These are phyloP conservation scores for Betula pendula DNA, from an alignment of 306 rosid genomes.

Conservation along the genomic window DNA sequence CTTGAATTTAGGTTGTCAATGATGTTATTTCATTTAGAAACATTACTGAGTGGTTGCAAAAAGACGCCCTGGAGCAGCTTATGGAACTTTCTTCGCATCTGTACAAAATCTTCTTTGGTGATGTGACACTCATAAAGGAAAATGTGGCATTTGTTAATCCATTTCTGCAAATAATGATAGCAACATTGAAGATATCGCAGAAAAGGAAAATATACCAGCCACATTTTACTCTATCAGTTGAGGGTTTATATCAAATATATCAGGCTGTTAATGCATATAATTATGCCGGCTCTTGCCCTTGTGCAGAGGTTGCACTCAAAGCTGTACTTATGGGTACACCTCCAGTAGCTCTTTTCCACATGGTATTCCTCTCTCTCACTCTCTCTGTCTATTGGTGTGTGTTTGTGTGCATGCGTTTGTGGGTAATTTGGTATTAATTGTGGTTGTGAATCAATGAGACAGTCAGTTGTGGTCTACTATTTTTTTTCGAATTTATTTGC, in stretches of 20 bases:
- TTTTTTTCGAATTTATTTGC: neutral
- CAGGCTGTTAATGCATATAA: slow-evolving; percentile 37
- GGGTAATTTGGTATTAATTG: neutral
- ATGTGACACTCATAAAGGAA: slow-evolving; percentile 40
- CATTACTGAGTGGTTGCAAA: slow-evolving; percentile 73
- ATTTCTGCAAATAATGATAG: slow-evolving; percentile 52
- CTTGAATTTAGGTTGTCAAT: slow-evolving; percentile 60
- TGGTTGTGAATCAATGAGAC: neutral
- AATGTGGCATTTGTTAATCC: slow-evolving; percentile 43
- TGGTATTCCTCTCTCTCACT: slow-evolving; percentile 54
- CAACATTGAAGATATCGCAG: slow-evolving; percentile 61
- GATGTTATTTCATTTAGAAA: slow-evolving; percentile 57
- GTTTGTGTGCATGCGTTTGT: too few species aligned
- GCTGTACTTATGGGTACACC: slow-evolving; percentile 74
- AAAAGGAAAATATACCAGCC: slow-evolving; percentile 71
- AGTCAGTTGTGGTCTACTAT: neutral
- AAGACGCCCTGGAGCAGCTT: slow-evolving; percentile 80
- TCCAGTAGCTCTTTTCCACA: slow-evolving; percentile 38
- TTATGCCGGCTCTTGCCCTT: slow-evolving; percentile 31
- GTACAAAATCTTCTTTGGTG: slow-evolving; percentile 48
- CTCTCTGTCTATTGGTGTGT: neutral
- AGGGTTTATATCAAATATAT: slow-evolving; percentile 60
- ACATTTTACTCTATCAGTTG: slow-evolving; percentile 66
- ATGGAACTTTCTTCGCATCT: slow-evolving; percentile 65
- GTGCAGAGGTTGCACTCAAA: slow-evolving; percentile 56